Evolutionary conservation across 169 alveolate genomes (phyloP).

Genomic region (Amoebophrya sp.): DNA sequence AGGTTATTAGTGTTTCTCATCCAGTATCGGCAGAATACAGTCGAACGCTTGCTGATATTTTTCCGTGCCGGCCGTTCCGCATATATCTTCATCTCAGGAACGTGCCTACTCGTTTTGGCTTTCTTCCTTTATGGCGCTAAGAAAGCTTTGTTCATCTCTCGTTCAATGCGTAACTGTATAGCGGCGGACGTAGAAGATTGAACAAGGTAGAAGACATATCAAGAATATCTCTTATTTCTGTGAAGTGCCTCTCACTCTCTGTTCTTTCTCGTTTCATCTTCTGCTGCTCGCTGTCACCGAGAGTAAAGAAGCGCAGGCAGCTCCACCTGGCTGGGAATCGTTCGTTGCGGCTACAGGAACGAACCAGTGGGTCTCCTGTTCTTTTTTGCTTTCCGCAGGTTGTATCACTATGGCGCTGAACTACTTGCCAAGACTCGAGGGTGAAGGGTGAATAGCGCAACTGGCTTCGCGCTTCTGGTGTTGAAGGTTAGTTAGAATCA

Average conservation of each 20-base stretch:
- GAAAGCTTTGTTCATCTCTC: too few relatives aligned
- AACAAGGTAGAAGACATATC: too few relatives aligned
- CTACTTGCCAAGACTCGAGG: background rate
- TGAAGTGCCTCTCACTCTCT: too few relatives aligned
- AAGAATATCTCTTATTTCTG: too few relatives aligned
- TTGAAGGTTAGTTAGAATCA: too few relatives aligned
- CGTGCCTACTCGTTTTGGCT: background rate
- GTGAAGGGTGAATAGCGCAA: background rate
- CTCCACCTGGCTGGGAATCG: background rate
- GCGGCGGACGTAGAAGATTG: too few relatives aligned
- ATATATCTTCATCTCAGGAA: background rate
- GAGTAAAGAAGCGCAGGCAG: background rate
- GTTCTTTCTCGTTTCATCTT: background rate
- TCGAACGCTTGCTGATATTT: background rate
- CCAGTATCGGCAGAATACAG: background rate
- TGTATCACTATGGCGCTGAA: background rate
- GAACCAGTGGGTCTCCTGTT: constrained; percentile 1
- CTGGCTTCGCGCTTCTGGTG: too few relatives aligned
- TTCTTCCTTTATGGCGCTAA: too few relatives aligned
- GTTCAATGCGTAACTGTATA: too few relatives aligned
- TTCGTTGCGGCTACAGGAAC: constrained; percentile 20
- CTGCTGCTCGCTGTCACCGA: background rate
- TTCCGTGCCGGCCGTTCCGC: background rate
- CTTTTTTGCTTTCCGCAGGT: background rate
- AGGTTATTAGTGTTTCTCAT: background rate